Conservation (phyloP, 805 yeast species). For the Yamadazyma laniorum region DNA sequence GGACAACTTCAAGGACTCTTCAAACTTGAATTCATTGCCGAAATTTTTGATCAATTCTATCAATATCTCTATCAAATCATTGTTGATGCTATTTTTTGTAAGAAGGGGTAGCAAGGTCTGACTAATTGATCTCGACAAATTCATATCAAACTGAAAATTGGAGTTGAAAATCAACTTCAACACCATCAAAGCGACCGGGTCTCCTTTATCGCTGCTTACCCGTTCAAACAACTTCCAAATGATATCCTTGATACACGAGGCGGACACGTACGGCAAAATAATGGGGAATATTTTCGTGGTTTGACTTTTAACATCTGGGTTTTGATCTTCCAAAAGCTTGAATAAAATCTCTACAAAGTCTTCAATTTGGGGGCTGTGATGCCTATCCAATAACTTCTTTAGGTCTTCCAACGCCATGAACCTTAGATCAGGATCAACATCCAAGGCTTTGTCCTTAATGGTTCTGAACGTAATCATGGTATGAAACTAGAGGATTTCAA, state of each 20-base stretch:
- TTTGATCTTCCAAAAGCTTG: slow-evolving; percentile 53
- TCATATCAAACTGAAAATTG: slow-evolving; percentile 21
- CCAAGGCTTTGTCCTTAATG: slow-evolving; percentile 47
- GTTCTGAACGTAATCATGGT: slow-evolving; percentile 12
- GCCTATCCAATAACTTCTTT: slow-evolving; percentile 39
- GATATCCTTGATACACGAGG: slow-evolving; percentile 29
- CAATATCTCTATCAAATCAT: slow-evolving; percentile 62
- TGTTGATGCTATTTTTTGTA: slow-evolving; percentile 31
- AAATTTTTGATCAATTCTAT: slow-evolving; percentile 53
- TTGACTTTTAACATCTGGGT: slow-evolving; percentile 72
- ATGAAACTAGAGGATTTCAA: neutral
- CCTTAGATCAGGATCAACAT: slow-evolving; percentile 77
- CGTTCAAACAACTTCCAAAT: slow-evolving; percentile 26
- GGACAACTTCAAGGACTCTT: slow-evolving; percentile 30
- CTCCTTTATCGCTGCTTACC: slow-evolving; percentile 18
- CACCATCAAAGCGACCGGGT: slow-evolving; percentile 52
- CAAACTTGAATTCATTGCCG: slow-evolving; percentile 39
- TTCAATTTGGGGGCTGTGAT: slow-evolving; percentile 26
- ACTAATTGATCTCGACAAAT: slow-evolving; percentile 30
- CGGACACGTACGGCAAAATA: slow-evolving; percentile 33
- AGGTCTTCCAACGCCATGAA: slow-evolving; percentile 84
- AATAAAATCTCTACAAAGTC: slow-evolving; percentile 41
- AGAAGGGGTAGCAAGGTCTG: slow-evolving; percentile 40
- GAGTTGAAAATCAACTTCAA: slow-evolving; percentile 42
- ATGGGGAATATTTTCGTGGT: slow-evolving; percentile 55